Evolutionary conservation across 2,329 filamentous ascomycete genomes (phyloP).

Genomic region (Leptographium galeiforme): DNA sequence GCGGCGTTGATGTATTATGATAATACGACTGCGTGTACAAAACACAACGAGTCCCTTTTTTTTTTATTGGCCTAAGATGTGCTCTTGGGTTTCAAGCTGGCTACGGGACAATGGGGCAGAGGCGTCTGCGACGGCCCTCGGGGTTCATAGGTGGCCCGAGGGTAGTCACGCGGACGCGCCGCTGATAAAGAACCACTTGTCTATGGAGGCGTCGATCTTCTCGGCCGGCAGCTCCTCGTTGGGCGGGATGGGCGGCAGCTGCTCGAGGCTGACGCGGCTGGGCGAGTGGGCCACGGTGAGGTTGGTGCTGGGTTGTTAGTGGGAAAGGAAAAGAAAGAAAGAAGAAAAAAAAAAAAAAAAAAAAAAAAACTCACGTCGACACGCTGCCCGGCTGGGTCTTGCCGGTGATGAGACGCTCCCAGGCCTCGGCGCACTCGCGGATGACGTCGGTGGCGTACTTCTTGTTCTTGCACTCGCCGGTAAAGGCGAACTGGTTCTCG

Average conservation of each 20-base stretch:
- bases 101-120: too few species aligned
- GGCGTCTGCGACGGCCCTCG: too few species aligned
- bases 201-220: slow-evolving; percentile 89
- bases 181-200: slow-evolving; percentile 99
- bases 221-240: slow-evolving; percentile 71
- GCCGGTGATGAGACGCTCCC: slow-evolving; percentile 90
- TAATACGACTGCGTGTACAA: too few species aligned
- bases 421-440: slow-evolving; percentile 90
- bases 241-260: slow-evolving; percentile 63
- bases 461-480: slow-evolving; percentile 99
- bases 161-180: slow-evolving; percentile 64
- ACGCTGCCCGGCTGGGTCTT: slow-evolving; percentile 68
- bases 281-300: slow-evolving; percentile 59
- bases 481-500: slow-evolving; percentile 99
- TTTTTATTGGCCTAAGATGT: too few species aligned
- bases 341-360: neutral
- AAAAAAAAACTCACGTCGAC: slow-evolving; percentile 52
- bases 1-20: too few species aligned
- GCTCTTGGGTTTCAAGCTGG: too few species aligned
- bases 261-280: slow-evolving; percentile 53
- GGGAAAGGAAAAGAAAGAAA: neutral
- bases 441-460: slow-evolving; percentile 95
- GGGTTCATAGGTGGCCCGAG: neutral
- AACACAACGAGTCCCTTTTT: too few species aligned
- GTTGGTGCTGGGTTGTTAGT: slow-evolving; percentile 56